Evolutionary conservation across 345 rosid species (phyloP).

Genomic region (Salix brachista): DNA sequence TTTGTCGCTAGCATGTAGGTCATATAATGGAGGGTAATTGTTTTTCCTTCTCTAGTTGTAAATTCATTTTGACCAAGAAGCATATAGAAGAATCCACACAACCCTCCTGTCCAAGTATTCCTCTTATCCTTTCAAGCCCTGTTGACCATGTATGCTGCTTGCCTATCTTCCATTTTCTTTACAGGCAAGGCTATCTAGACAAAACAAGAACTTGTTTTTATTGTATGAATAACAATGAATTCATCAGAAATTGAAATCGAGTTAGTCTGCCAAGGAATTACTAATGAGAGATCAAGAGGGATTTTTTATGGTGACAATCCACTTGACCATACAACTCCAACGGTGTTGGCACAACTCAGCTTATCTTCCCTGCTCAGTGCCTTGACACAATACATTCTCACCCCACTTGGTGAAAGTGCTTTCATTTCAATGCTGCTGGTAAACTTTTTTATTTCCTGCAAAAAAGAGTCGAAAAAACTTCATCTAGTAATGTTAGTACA

Average conservation of each 20-base stretch:
- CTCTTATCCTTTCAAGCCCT: neutral
- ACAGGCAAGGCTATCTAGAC: neutral
- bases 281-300: neutral
- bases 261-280: constrained; percentile 1
- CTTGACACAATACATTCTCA: constrained; percentile 11
- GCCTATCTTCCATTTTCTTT: neutral
- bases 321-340: neutral
- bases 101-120: constrained; percentile 9
- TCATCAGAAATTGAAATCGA: neutral
- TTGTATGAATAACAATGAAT: neutral
- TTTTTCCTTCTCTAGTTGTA: neutral
- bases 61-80: neutral
- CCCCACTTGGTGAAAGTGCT: constrained; percentile 25
- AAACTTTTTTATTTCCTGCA: neutral
- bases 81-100: constrained; percentile 2
- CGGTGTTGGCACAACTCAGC: constrained; percentile 13
- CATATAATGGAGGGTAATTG: neutral
- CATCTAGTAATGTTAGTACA: neutral
- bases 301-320: constrained; percentile 4
- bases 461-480: neutral
- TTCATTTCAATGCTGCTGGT: constrained; percentile 27
- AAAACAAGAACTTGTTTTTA: neutral
- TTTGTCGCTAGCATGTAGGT: neutral
- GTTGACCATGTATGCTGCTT: too few relatives aligned
- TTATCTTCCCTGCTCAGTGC: constrained; percentile 4